These are phyloP conservation scores for Crepidotus variabilis DNA, from an alignment of 768 basidiomycete genomes.

Conservation along the genomic window DNA sequence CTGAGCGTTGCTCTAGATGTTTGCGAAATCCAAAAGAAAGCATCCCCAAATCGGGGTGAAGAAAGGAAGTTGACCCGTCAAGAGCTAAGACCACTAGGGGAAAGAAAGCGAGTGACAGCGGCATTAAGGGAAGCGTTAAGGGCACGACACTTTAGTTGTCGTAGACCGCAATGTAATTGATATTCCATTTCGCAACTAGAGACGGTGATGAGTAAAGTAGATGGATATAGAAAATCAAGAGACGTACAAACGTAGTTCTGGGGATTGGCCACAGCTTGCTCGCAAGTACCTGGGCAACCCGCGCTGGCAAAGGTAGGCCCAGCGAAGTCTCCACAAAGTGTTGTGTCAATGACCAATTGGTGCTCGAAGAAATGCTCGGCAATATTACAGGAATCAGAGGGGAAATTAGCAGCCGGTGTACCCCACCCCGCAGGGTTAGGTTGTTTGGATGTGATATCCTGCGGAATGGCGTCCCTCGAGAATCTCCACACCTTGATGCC, in stretches of 20 bases:
- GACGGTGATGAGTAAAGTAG: not conserved
- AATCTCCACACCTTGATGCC: constrained; percentile 61
- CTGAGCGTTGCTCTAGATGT: no score
- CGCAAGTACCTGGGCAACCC: constrained; percentile 37
- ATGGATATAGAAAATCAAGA: not conserved
- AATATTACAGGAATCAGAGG: constrained; percentile 46
- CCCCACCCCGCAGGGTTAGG: constrained; percentile 53
- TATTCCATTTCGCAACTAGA: constrained; percentile 50
- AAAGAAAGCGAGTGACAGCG: not conserved
- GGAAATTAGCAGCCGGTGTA: constrained; percentile 48
- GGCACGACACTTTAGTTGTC: constrained; percentile 3
- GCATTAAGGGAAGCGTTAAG: not conserved
- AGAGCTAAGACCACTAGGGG: not conserved
- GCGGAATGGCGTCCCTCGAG: constrained; percentile 45
- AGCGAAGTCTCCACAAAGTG: constrained; percentile 46
- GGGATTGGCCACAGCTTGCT: constrained; percentile 22
- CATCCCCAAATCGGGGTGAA: not conserved
- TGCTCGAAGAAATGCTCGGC: constrained; percentile 49
- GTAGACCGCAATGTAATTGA: constrained; percentile 57
- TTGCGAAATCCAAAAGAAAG: not conserved
- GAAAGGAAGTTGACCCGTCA: not conserved
- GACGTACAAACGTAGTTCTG: constrained; percentile 20
- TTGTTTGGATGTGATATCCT: constrained; percentile 39
- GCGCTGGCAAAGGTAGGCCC: constrained; percentile 28
- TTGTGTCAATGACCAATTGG: constrained; percentile 42